Evolutionary conservation across 768 basidiomycete species (phyloP).

Genomic region (Gloeophyllum trabeum): DNA sequence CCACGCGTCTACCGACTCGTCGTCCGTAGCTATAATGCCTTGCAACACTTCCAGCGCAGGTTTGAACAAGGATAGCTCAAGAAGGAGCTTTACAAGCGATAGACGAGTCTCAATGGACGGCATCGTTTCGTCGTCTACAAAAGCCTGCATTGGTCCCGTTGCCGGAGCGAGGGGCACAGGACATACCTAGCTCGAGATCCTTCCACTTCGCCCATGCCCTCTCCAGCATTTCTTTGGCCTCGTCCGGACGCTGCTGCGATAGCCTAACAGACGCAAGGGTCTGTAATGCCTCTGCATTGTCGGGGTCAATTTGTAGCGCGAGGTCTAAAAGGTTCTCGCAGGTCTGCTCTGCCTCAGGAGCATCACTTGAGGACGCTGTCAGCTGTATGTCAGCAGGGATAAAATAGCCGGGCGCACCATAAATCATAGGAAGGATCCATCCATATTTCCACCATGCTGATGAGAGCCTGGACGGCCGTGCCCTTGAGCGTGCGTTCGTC

Average conservation of each 20-base stretch:
- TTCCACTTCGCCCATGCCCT: slow-evolving; percentile 62
- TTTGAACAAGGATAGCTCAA: slow-evolving; percentile 63
- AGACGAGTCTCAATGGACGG: slow-evolving; percentile 69
- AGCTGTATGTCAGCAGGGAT: not conserved
- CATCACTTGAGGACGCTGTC: slow-evolving; percentile 39
- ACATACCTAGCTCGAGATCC: slow-evolving; percentile 46
- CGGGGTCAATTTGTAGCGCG: slow-evolving; percentile 66
- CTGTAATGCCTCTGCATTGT: slow-evolving; percentile 72
- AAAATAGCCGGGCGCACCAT: slow-evolving; percentile 39
- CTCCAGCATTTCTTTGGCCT: slow-evolving; percentile 62
- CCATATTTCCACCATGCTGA: slow-evolving; percentile 92
- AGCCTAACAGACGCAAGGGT: slow-evolving; percentile 78
- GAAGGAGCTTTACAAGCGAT: slow-evolving; percentile 66
- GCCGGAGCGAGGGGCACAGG: too few relatives aligned
- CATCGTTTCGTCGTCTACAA: slow-evolving; percentile 48
- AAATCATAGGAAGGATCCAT: slow-evolving; percentile 87
- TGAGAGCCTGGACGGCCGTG: slow-evolving; percentile 67
- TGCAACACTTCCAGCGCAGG: slow-evolving; percentile 69
- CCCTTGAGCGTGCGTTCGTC: slow-evolving; percentile 51
- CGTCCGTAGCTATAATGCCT: slow-evolving; percentile 70
- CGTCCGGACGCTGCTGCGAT: slow-evolving; percentile 77
- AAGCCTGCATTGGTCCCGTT: too few relatives aligned
- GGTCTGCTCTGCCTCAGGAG: slow-evolving; percentile 68
- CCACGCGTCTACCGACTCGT: slow-evolving; percentile 85
- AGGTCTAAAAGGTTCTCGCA: slow-evolving; percentile 67